These are phyloP conservation scores for Neurospora hispaniola DNA, from an alignment of 495 filamentous ascomycete species.

Conservation along the genomic window DNA sequence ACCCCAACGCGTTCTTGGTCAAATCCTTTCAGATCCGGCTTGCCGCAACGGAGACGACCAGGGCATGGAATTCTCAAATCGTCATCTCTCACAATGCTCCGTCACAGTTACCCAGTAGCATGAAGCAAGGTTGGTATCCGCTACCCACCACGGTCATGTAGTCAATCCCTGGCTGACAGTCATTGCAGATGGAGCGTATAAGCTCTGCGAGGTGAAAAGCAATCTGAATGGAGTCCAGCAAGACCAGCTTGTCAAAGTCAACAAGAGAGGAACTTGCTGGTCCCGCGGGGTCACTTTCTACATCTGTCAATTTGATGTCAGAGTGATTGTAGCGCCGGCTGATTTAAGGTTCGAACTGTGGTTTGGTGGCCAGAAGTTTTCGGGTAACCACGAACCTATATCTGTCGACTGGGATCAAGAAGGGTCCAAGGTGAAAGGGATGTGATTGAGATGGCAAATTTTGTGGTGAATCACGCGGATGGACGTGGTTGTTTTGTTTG, in stretches of 20 bases:
- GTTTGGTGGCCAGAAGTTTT: slow-evolving; percentile 36
- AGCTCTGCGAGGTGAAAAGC: slow-evolving; percentile 28
- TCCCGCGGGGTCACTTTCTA: slow-evolving; percentile 33
- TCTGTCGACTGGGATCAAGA: slow-evolving; percentile 36
- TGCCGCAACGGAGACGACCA: slow-evolving; percentile 24
- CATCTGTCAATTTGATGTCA: slow-evolving; percentile 39
- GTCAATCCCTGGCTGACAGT: slow-evolving; percentile 12
- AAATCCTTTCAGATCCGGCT: slow-evolving; percentile 39
- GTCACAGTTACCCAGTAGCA: slow-evolving; percentile 30
- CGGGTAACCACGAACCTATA: slow-evolving; percentile 40
- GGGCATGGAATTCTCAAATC: slow-evolving; percentile 36
- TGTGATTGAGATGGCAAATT: neutral
- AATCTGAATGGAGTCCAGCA: slow-evolving; percentile 24
- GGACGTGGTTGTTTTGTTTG: neutral
- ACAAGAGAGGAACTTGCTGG: slow-evolving; percentile 26
- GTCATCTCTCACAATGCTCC: slow-evolving; percentile 37
- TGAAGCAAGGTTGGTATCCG: slow-evolving; percentile 22
- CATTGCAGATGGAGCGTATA: slow-evolving; percentile 28
- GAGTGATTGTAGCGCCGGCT: slow-evolving; percentile 43
- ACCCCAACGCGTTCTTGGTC: slow-evolving; percentile 26
- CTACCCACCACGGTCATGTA: neutral
- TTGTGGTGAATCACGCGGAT: neutral
- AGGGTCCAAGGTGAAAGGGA: slow-evolving; percentile 11
- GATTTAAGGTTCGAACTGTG: slow-evolving; percentile 47
- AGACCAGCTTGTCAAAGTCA: slow-evolving; percentile 21